phyloP scores from a whole-genome alignment of 2,329 filamentous ascomycete genomes.

The Sclerotinia subarctica region DNA sequence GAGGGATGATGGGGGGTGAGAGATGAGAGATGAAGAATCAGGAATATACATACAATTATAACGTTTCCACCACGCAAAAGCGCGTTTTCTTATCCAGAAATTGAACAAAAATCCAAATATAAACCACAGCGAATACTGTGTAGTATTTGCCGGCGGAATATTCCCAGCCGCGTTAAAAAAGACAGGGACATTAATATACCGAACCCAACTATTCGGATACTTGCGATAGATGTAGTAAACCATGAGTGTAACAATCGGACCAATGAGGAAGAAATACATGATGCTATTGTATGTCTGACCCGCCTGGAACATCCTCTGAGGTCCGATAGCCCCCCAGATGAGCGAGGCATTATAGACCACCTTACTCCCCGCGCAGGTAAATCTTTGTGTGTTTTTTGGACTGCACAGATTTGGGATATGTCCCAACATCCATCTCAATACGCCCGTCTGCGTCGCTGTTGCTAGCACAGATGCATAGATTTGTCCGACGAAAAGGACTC shows the following conservation, averaged over 20 bases:
- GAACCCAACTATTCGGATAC: conserved; percentile 48
- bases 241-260: conserved; percentile 54
- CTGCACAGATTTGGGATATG: conserved; percentile 45
- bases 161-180: conserved; percentile 47
- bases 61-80: conserved; percentile 50
- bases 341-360: conserved; percentile 56
- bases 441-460: conserved; percentile 44
- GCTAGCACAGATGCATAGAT: conserved; percentile 48
- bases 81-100: conserved; percentile 47
- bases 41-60: conserved; percentile 30
- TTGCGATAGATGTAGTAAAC: conserved; percentile 53
- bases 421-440: conserved; percentile 41
- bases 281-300: conserved; percentile 49
- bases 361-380: conserved; percentile 46
- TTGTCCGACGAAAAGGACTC: conserved; percentile 48
- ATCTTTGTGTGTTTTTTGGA: conserved; percentile 44
- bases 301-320: conserved; percentile 47
- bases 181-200: conserved; percentile 49
- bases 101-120: conserved; percentile 48
- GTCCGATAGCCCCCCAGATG: conserved; percentile 51
- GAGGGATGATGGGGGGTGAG: background rate
- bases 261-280: conserved; percentile 50
- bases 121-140: conserved; percentile 48
- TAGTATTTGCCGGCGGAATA: conserved; percentile 51
- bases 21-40: background rate